Conservation (phyloP, 306 rosid species). For the Urtica urens region DNA sequence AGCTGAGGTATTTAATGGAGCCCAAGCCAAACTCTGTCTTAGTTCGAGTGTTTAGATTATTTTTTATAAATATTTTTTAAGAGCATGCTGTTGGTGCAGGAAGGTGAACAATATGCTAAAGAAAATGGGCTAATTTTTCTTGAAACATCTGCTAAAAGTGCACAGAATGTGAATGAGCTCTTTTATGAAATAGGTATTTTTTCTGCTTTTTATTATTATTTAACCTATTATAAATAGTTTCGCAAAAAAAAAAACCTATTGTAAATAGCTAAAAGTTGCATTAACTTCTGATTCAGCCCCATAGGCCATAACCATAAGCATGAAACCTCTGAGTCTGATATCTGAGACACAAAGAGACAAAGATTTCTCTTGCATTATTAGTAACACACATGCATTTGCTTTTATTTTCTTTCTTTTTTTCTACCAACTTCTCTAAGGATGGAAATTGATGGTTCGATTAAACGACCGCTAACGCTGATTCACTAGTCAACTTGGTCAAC, state of each 20-base stretch:
- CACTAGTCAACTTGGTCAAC: too few species aligned
- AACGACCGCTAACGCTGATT: too few species aligned
- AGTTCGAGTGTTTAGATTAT: not conserved
- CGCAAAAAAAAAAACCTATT: not conserved
- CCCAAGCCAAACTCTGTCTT: too few species aligned
- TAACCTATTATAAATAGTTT: not conserved
- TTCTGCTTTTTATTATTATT: not conserved
- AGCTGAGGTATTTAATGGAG: slow-evolving; percentile 61
- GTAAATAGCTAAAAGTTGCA: too few species aligned
- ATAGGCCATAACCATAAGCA: not conserved
- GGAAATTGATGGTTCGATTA: not conserved
- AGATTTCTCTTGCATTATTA: not conserved
- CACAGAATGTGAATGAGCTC: slow-evolving; percentile 81
- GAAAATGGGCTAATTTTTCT: slow-evolving; percentile 60
- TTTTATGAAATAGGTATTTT: slow-evolving; percentile 75
- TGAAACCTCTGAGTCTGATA: not conserved
- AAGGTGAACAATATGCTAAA: slow-evolving; percentile 66
- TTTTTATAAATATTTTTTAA: not conserved
- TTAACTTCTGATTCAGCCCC: too few species aligned
- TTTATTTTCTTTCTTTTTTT: not conserved
- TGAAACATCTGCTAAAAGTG: slow-evolving; percentile 84
- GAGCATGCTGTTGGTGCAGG: slow-evolving; percentile 51
- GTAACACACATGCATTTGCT: not conserved
- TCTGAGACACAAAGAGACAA: not conserved
- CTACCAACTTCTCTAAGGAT: not conserved